phyloP scores from a whole-genome alignment of 495 filamentous ascomycete species.

The Durotheca rogersii region DNA sequence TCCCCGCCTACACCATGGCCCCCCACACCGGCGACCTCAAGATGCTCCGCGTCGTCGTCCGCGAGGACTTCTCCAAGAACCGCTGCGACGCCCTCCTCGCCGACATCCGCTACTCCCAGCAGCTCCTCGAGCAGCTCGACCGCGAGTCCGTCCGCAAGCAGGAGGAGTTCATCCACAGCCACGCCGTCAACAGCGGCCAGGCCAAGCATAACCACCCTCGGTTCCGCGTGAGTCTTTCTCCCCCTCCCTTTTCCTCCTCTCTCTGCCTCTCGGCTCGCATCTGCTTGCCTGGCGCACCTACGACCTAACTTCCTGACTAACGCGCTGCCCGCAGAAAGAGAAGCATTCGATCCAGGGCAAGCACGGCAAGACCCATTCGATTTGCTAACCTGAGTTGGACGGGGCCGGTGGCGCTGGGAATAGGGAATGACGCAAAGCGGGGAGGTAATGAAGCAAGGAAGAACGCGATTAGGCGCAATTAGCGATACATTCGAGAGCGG shows the following conservation, averaged over 20 bases:
- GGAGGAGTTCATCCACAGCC: slow-evolving; percentile 60
- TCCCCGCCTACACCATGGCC: slow-evolving; percentile 94
- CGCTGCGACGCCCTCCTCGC: slow-evolving; percentile 70
- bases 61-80: slow-evolving; percentile 80
- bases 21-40: slow-evolving; percentile 75
- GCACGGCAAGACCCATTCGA: slow-evolving; percentile 81
- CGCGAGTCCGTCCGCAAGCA: slow-evolving; percentile 63
- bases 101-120: slow-evolving; percentile 71
- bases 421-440: no score
- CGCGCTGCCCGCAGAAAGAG: slow-evolving; percentile 53
- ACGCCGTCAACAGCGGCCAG: slow-evolving; percentile 57
- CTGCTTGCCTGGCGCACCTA: no score
- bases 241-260: not conserved
- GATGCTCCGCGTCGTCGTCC: slow-evolving; percentile 84
- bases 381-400: no score
- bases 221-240: slow-evolving; percentile 49
- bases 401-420: no score
- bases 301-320: no score
- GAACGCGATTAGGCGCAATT: no score
- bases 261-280: slow-evolving; percentile 1
- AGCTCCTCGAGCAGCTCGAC: slow-evolving; percentile 72
- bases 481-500: no score
- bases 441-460: no score
- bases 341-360: slow-evolving; percentile 84
- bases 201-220: slow-evolving; percentile 61